A percentile compares a stretch with the other conserved stretches of the same genome.
phyloP scores from a whole-genome alignment of 2,329 filamentous ascomycete species.

The Aspergillus sp. region DNA sequence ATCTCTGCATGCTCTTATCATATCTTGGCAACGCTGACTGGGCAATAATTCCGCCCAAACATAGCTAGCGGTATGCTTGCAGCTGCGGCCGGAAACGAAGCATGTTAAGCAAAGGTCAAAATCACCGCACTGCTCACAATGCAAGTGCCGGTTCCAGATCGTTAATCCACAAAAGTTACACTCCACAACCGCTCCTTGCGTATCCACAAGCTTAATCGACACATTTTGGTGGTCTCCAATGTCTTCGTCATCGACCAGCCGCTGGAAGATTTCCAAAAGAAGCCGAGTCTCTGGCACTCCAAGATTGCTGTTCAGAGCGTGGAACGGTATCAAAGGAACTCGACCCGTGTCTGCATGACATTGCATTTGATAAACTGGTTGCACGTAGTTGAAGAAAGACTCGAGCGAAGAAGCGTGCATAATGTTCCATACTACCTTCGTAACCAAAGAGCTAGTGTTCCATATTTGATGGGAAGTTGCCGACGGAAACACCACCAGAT shows the following conservation, averaged over 20 bases:
- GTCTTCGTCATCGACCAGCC: constrained; percentile 34
- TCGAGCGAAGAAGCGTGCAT: constrained; percentile 35
- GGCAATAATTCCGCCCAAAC: constrained; percentile 35
- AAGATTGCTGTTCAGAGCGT: constrained; percentile 16
- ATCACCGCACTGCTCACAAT: constrained; percentile 36
- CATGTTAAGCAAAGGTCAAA: constrained; percentile 38
- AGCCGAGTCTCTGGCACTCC: constrained; percentile 23
- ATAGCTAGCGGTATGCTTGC: constrained; percentile 32
- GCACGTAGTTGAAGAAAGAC: constrained; percentile 35
- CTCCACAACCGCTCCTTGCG: constrained; percentile 33
- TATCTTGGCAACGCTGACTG: constrained; percentile 25
- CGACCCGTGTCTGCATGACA: constrained; percentile 34
- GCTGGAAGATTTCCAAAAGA: constrained; percentile 29
- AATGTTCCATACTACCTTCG: constrained; percentile 40
- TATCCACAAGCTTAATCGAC: constrained; percentile 27
- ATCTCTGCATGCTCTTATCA: constrained; percentile 11
- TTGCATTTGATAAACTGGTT: constrained; percentile 35
- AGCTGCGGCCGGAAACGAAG: constrained; percentile 36
- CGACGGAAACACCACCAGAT: constrained; percentile 38
- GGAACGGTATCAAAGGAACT: constrained; percentile 29
- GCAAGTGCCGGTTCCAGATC: constrained; percentile 41
- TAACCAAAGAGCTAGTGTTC: constrained; percentile 35
- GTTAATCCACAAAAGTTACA: constrained; percentile 39
- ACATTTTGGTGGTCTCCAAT: constrained; percentile 23
- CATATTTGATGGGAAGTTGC: constrained; percentile 39